Conservation (phyloP, 164 flowering plant species). For the Paratinospora sagittata region DNA sequence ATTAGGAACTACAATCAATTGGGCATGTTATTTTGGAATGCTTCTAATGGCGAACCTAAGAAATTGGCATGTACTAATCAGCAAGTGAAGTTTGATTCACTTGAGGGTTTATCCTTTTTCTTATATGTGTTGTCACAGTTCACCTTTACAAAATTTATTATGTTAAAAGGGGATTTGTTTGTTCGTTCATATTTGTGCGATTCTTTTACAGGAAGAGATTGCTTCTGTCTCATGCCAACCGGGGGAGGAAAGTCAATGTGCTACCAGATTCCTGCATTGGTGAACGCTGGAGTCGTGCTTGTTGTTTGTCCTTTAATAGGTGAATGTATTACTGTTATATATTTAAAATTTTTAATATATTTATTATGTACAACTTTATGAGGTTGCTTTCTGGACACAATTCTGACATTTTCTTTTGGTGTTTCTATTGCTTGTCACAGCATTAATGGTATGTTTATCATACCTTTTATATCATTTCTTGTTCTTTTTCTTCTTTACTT, state of each 20-base stretch:
- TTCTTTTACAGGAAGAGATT: constrained; percentile 64
- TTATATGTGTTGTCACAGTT: too few relatives aligned
- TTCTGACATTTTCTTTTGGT: constrained; percentile 22
- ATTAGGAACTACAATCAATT: not conserved
- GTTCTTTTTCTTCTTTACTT: not conserved
- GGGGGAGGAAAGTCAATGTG: constrained; percentile 97
- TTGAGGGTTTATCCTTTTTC: too few relatives aligned
- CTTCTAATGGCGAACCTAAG: not conserved
- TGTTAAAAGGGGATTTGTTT: not conserved
- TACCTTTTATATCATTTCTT: not conserved
- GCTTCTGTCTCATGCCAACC: constrained; percentile 95
- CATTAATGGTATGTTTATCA: constrained; percentile 64
- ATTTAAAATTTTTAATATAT: constrained; percentile 11
- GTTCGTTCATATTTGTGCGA: not conserved
- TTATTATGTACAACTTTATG: constrained; percentile 6
- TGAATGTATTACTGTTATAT: constrained; percentile 25
- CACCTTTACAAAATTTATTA: too few relatives aligned
- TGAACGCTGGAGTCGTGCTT: constrained; percentile 68
- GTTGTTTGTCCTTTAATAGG: constrained; percentile 94
- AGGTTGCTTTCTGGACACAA: constrained; percentile 17
- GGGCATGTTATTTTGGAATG: not conserved
- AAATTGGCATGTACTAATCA: not conserved
- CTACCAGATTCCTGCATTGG: constrained; percentile 86
- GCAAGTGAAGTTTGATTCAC: too few relatives aligned
- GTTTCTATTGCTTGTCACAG: constrained; percentile 30